Evolutionary conservation across 371 early-diverging fungal genomes (phyloP).

Genomic region (Mortierella sp.): DNA sequence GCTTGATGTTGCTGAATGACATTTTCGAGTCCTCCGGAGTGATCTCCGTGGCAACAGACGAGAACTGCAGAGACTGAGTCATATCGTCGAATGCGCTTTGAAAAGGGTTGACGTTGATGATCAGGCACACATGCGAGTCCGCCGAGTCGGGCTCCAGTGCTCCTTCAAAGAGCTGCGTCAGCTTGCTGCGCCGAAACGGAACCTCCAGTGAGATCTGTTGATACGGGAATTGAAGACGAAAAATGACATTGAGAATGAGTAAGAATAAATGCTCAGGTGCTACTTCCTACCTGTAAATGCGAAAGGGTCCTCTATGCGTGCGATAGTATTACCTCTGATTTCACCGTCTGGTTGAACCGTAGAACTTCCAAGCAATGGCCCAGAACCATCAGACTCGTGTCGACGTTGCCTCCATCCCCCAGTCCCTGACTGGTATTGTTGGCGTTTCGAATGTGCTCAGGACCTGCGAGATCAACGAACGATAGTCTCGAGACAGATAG

Average conservation of each 20-base stretch:
- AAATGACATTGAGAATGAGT: too few species aligned
- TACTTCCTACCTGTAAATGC: too few species aligned
- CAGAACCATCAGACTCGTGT: constrained; percentile 93
- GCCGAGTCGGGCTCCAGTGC: constrained; percentile 65
- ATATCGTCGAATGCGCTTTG: constrained; percentile 75
- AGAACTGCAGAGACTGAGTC: constrained; percentile 76
- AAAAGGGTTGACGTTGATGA: constrained; percentile 79
- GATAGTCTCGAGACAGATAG: constrained; percentile 72
- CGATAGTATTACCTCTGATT: constrained; percentile 49
- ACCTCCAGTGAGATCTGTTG: constrained; percentile 66
- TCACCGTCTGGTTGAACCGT: constrained; percentile 67
- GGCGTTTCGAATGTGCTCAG: constrained; percentile 90
- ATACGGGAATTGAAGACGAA: neutral
- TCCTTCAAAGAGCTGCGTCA: constrained; percentile 79
- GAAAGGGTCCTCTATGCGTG: too few species aligned
- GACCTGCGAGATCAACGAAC: constrained; percentile 98
- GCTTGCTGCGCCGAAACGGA: constrained; percentile 78
- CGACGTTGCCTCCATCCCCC: constrained; percentile 95
- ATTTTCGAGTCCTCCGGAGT: neutral
- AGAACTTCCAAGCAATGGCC: constrained; percentile 88
- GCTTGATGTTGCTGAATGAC: neutral
- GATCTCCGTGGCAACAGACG: constrained; percentile 71
- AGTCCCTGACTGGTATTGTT: constrained; percentile 85
- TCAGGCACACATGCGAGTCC: constrained; percentile 76
- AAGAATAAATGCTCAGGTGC: too few species aligned